Conservation (phyloP, 306 rosid species). For the Acacia crassicarpa region DNA sequence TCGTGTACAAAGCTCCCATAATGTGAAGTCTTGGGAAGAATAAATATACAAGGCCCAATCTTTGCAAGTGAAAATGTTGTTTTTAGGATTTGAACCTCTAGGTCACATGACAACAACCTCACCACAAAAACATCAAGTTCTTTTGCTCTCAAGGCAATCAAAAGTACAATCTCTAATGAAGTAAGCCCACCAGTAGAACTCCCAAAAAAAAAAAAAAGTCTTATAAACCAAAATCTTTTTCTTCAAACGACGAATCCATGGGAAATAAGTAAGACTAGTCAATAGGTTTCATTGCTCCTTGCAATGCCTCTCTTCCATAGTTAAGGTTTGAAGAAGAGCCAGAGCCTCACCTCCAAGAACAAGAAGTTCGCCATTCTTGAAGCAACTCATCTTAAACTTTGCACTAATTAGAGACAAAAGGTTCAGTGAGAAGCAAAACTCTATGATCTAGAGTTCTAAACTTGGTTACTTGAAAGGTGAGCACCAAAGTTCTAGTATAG, state of each 20-base stretch:
- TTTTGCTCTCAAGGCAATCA: neutral
- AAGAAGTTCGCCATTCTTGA: conserved; percentile 59
- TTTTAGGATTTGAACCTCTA: too few relatives aligned
- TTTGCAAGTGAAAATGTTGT: too few relatives aligned
- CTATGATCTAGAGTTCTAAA: too few relatives aligned
- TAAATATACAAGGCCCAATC: too few relatives aligned
- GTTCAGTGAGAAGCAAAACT: too few relatives aligned
- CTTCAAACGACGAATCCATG: conserved; percentile 5
- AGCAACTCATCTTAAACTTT: conserved; percentile 72
- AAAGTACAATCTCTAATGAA: neutral
- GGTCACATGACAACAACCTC: neutral
- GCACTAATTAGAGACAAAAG: conserved; percentile 58
- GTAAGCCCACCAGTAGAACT: neutral
- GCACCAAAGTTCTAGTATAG: too few relatives aligned
- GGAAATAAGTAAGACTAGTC: neutral
- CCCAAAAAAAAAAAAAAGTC: neutral
- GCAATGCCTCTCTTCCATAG: conserved; percentile 27
- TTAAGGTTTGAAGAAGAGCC: conserved; percentile 67
- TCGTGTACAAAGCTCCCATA: too few relatives aligned
- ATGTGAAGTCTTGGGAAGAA: too few relatives aligned
- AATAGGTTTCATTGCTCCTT: conserved; percentile 17
- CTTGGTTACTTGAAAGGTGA: too few relatives aligned
- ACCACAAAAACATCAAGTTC: neutral
- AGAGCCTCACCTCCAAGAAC: conserved; percentile 80
- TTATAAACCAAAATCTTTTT: neutral